phyloP scores from a whole-genome alignment of 768 basidiomycete species.

The Solioccasus polychromus region DNA sequence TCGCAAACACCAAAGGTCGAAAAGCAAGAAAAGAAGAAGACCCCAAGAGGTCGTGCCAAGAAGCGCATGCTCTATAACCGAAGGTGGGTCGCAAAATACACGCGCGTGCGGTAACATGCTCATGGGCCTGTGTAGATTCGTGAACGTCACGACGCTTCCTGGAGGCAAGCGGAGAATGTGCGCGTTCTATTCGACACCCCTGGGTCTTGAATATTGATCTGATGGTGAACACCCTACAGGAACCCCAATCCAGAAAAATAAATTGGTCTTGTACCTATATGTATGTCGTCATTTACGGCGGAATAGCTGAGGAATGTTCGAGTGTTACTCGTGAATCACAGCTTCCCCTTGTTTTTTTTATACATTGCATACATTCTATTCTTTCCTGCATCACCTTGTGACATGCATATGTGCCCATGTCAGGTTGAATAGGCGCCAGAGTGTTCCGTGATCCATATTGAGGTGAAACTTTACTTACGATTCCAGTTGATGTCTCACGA shows the following conservation, averaged over 20 bases:
- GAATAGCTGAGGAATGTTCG: conserved; percentile 16
- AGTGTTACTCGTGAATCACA: conserved; percentile 2
- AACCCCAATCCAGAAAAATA: conserved; percentile 32
- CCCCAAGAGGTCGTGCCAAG: conserved; percentile 95
- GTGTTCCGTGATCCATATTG: too few relatives aligned
- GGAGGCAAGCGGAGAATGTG: conserved; percentile 96
- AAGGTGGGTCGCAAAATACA: conserved; percentile 50
- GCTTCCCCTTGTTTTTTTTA: conserved; percentile 8
- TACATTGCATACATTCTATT: conserved; percentile 10
- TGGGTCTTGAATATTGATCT: conserved; percentile 55
- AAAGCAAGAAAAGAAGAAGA: conserved; percentile 99
- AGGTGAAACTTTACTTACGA: too few relatives aligned
- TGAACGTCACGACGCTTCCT: conserved; percentile 87
- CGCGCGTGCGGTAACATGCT: not conserved
- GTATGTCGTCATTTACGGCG: conserved; percentile 10
- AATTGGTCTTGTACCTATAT: conserved; percentile 4
- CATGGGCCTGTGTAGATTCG: conserved; percentile 60
- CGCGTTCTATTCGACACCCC: conserved; percentile 58
- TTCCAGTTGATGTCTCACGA: too few relatives aligned
- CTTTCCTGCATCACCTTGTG: conserved; percentile 11
- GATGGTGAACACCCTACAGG: conserved; percentile 13
- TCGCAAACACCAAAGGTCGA: conserved; percentile 98
- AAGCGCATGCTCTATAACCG: conserved; percentile 94
- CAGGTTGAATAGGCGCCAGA: too few relatives aligned
- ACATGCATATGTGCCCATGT: too few relatives aligned